A percentile compares a stretch with the other conserved stretches of the same genome.
Conservation (phyloP, 257 asterid genomes). For the Solanum clarkiae region DNA sequence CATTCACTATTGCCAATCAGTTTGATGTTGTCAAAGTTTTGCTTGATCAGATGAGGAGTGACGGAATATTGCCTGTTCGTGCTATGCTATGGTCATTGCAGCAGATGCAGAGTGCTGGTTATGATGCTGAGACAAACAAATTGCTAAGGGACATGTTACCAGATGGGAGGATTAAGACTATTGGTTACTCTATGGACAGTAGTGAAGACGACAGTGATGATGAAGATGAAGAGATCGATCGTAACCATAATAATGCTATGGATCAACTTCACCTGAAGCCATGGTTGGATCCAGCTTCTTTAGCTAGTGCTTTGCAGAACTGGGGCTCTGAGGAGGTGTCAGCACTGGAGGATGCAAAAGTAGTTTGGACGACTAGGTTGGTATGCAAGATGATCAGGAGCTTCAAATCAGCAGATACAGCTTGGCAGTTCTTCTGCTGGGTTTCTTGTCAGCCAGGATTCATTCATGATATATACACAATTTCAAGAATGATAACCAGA, state of each 20-base stretch:
- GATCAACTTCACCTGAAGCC: constrained; percentile 57
- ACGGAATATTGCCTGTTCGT: constrained; percentile 78
- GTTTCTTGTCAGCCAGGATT: constrained; percentile 68
- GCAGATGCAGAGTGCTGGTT: constrained; percentile 62
- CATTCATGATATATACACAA: constrained; percentile 69
- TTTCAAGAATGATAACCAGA: constrained; percentile 71
- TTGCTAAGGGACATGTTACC: constrained; percentile 56
- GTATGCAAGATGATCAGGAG: constrained; percentile 78
- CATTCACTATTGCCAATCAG: constrained; percentile 27
- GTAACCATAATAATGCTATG: constrained; percentile 4
- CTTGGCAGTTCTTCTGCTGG: constrained; percentile 88
- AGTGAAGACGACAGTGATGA: constrained; percentile 37
- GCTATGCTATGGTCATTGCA: constrained; percentile 57
- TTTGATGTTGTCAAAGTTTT: constrained; percentile 42
- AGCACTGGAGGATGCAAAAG: constrained; percentile 41
- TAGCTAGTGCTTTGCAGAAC: constrained; percentile 55
- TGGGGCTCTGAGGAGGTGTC: constrained; percentile 68
- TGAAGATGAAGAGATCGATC: constrained; percentile 31
- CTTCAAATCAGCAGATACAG: constrained; percentile 60
- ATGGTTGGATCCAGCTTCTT: constrained; percentile 86
- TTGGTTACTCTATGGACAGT: constrained; percentile 30
- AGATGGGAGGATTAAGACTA: constrained; percentile 51
- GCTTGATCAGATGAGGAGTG: constrained; percentile 72
- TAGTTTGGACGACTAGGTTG: constrained; percentile 72
- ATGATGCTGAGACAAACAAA: constrained; percentile 37